A percentile compares a stretch with the other conserved stretches of the same genome.
Evolutionary conservation across 306 rosid genomes (phyloP).

Genomic region (Alnus rubra): DNA sequence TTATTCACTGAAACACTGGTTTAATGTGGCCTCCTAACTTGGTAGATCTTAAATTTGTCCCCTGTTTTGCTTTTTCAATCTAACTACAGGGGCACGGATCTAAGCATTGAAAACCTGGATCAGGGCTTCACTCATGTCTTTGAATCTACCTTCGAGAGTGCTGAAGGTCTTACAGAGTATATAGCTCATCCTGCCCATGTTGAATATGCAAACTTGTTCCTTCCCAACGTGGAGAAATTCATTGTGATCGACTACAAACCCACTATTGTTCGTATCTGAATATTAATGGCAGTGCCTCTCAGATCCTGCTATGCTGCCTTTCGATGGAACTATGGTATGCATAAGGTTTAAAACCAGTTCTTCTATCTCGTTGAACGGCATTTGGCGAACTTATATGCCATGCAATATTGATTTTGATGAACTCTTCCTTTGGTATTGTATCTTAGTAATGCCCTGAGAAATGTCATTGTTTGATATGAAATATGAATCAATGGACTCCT

Average conservation of each 20-base stretch:
- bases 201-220: conserved; percentile 59
- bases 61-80: background rate
- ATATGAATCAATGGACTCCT: too few species aligned
- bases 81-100: conserved; percentile 73
- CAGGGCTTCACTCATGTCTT: conserved; percentile 88
- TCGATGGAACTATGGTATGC: conserved; percentile 5
- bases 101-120: conserved; percentile 73
- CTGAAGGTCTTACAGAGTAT: conserved; percentile 73
- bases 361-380: background rate
- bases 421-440: background rate
- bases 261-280: conserved; percentile 35
- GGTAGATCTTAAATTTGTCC: background rate
- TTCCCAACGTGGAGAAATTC: conserved; percentile 60
- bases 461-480: background rate
- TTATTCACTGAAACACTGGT: background rate
- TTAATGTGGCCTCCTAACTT: background rate
- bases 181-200: conserved; percentile 69
- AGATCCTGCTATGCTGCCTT: background rate
- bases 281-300: background rate
- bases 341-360: background rate
- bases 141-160: conserved; percentile 83
- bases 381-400: background rate
- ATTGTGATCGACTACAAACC: conserved; percentile 70
- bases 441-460: too few species aligned
- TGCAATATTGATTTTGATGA: background rate